Evolutionary conservation across 2,329 filamentous ascomycete species (phyloP).

Genomic region (Fusarium algeriense): DNA sequence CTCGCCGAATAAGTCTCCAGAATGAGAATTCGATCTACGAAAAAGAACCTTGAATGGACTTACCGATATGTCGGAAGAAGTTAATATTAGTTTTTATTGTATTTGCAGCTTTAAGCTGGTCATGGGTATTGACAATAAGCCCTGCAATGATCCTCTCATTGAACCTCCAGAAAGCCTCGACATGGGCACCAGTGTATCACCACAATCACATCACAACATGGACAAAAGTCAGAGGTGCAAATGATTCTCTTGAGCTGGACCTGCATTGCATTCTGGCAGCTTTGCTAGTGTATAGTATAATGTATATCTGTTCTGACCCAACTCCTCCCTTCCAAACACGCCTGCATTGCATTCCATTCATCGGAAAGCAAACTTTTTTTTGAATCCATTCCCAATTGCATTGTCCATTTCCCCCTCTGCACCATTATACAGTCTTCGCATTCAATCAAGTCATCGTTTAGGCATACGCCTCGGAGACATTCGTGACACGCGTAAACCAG

Average conservation of each 20-base stretch:
- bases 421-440: constrained; percentile 43
- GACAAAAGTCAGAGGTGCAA: constrained; percentile 19
- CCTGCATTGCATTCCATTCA: constrained; percentile 34
- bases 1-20: background rate
- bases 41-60: background rate
- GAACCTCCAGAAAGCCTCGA: background rate
- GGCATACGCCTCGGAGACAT: constrained; percentile 33
- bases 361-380: constrained; percentile 42
- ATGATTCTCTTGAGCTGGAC: constrained; percentile 43
- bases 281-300: constrained; percentile 46
- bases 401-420: constrained; percentile 8
- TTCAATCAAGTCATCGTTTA: constrained; percentile 36
- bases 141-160: background rate
- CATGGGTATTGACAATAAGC: background rate
- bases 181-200: background rate
- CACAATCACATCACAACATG: background rate
- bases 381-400: constrained; percentile 8
- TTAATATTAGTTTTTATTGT: background rate
- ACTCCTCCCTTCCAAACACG: constrained; percentile 29
- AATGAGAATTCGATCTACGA: background rate
- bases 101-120: background rate
- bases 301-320: constrained; percentile 40
- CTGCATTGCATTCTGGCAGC: constrained; percentile 47
- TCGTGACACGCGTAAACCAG: constrained; percentile 38
- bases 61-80: background rate